Conservation (phyloP, 108 stramenopile genomes). For the Skeletonema marinoi region DNA sequence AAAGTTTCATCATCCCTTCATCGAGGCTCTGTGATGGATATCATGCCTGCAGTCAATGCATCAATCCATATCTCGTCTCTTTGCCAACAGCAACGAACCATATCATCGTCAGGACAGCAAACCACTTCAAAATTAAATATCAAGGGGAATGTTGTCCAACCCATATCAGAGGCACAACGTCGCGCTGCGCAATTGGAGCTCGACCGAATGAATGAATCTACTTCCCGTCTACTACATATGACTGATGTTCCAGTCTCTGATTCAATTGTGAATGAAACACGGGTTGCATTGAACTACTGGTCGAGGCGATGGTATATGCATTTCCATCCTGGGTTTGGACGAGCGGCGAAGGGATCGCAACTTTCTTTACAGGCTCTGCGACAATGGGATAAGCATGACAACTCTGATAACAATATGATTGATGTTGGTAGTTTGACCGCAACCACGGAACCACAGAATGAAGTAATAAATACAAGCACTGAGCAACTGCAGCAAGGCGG, state of each 20-base stretch:
- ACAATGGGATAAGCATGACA: conserved; percentile 7
- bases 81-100: background rate
- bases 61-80: background rate
- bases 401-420: background rate
- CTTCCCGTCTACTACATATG: conserved; percentile 38
- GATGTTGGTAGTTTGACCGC: background rate
- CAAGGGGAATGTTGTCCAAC: background rate
- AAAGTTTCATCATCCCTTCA: background rate
- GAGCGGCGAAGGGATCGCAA: conserved; percentile 44
- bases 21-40: background rate
- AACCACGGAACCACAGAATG: no score
- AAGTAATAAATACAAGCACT: background rate
- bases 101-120: background rate
- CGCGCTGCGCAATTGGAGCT: conserved; percentile 39
- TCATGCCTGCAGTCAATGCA: background rate
- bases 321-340: conserved; percentile 47
- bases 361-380: conserved; percentile 26
- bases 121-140: background rate
- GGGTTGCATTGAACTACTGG: conserved; percentile 42
- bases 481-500: conserved; percentile 1
- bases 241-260: conserved; percentile 8
- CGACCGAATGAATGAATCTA: conserved; percentile 41
- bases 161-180: conserved; percentile 37
- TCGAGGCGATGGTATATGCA: conserved; percentile 51
- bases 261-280: conserved; percentile 38